phyloP scores from a whole-genome alignment of 768 basidiomycete species.

The Boletus subparvulus region DNA sequence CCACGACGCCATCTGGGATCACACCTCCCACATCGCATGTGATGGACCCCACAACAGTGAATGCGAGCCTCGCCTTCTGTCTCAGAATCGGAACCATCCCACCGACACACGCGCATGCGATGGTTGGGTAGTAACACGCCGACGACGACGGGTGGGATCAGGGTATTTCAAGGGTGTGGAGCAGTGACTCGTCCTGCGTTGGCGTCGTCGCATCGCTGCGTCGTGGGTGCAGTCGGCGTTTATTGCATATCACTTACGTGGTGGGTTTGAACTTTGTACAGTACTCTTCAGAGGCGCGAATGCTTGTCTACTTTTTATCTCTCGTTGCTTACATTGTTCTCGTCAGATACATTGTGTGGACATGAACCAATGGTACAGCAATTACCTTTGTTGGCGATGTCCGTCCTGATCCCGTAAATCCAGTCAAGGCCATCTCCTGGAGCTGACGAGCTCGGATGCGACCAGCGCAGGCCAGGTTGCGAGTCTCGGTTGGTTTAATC shows the following conservation, averaged over 20 bases:
- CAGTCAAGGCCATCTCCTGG: constrained; percentile 74
- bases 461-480: not conserved
- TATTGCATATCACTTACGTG: too few relatives aligned
- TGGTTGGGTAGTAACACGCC: too few relatives aligned
- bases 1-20: constrained; percentile 23
- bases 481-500: too few relatives aligned
- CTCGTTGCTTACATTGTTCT: not conserved
- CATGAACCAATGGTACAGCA: constrained; percentile 60
- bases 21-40: constrained; percentile 21
- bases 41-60: constrained; percentile 29
- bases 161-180: too few relatives aligned
- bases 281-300: too few relatives aligned
- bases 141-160: too few relatives aligned
- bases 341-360: constrained; percentile 66
- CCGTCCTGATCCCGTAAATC: not conserved
- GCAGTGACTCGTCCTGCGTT: too few relatives aligned
- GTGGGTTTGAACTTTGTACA: too few relatives aligned
- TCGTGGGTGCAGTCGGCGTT: too few relatives aligned
- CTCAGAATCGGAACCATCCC: constrained; percentile 32
- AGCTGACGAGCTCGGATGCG: constrained; percentile 50
- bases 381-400: not conserved
- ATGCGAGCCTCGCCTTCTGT: constrained; percentile 35
- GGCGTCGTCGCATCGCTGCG: too few relatives aligned
- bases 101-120: too few relatives aligned
- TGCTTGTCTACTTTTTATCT: too few relatives aligned